A percentile compares a stretch with the other conserved stretches of the same genome.
Evolutionary conservation across 2,329 filamentous ascomycete genomes (phyloP).

Genomic region (Ceratocystis ficicola): DNA sequence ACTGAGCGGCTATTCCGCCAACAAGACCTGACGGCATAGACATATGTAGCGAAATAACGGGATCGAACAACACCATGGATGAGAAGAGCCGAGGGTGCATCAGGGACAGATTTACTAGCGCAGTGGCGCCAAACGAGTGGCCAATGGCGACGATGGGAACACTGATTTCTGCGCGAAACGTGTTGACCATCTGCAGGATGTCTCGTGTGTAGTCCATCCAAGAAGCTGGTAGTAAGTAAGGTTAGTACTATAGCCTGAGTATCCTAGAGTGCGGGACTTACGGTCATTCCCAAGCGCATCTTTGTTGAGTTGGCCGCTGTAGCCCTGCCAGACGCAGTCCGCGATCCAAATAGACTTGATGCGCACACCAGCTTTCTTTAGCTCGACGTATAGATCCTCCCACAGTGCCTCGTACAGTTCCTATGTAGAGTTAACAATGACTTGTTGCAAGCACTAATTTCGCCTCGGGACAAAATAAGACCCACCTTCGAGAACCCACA

Average conservation of each 20-base stretch:
- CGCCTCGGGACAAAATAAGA: background rate
- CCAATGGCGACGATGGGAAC: conserved; percentile 74
- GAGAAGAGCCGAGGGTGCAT: conserved; percentile 72
- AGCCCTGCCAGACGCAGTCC: conserved; percentile 75
- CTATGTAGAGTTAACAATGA: conserved; percentile 32
- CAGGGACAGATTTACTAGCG: conserved; percentile 58
- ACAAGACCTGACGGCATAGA: conserved; percentile 21
- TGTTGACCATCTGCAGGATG: conserved; percentile 72
- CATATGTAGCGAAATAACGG: conserved; percentile 52
- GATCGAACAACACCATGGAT: conserved; percentile 68
- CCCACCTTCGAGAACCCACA: conserved; percentile 82
- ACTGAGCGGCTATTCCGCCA: conserved; percentile 41
- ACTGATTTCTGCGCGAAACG: conserved; percentile 53
- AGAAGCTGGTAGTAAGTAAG: conserved; percentile 44
- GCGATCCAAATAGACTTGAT: conserved; percentile 83
- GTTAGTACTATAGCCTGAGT: background rate
- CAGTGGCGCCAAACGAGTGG: conserved; percentile 75
- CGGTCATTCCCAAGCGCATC: conserved; percentile 68
- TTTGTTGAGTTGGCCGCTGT: conserved; percentile 68
- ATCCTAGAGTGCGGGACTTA: conserved; percentile 33
- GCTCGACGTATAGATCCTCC: conserved; percentile 59
- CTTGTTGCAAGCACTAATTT: background rate
- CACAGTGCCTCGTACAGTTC: conserved; percentile 89
- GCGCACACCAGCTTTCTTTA: conserved; percentile 45
- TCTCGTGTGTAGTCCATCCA: conserved; percentile 83